Percentiles rank a stretch among this genome's conserved stretches.
These are phyloP conservation scores for Lomentospora prolificans DNA, from an alignment of 2,329 filamentous ascomycete genomes.

Conservation along the genomic window DNA sequence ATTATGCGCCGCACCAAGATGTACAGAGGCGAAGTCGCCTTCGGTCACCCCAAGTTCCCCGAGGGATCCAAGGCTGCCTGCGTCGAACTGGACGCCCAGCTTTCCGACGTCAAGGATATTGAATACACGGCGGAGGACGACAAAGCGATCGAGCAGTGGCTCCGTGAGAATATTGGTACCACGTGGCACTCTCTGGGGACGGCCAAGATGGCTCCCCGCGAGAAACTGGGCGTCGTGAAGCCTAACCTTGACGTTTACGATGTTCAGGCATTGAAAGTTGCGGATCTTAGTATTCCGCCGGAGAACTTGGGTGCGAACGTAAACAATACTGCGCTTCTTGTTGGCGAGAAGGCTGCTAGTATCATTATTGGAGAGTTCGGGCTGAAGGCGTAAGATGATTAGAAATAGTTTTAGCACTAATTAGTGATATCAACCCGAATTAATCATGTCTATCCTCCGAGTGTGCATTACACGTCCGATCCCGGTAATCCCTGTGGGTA, in stretches of 20 bases:
- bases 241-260: constrained; percentile 31
- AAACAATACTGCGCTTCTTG: constrained; percentile 34
- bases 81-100: constrained; percentile 33
- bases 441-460: too few species aligned
- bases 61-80: constrained; percentile 27
- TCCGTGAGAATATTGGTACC: constrained; percentile 29
- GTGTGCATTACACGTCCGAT: too few species aligned
- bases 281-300: constrained; percentile 26
- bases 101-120: constrained; percentile 27
- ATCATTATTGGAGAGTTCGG: constrained; percentile 29
- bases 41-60: constrained; percentile 34
- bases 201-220: constrained; percentile 32
- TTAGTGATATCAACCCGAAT: too few species aligned
- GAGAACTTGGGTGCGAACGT: constrained; percentile 37
- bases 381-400: background rate
- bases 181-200: constrained; percentile 38
- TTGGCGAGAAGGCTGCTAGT: constrained; percentile 38
- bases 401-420: too few species aligned
- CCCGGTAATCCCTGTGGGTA: too few species aligned
- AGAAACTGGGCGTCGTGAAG: constrained; percentile 26
- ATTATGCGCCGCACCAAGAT: constrained; percentile 46
- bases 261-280: constrained; percentile 29
- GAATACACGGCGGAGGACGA: constrained; percentile 41
- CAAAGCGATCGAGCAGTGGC: constrained; percentile 33
- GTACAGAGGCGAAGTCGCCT: constrained; percentile 37